A percentile compares a stretch with the other conserved stretches of the same genome.
Evolutionary conservation across 345 rosid genomes (phyloP).

Genomic region (Triadica sebifera): DNA sequence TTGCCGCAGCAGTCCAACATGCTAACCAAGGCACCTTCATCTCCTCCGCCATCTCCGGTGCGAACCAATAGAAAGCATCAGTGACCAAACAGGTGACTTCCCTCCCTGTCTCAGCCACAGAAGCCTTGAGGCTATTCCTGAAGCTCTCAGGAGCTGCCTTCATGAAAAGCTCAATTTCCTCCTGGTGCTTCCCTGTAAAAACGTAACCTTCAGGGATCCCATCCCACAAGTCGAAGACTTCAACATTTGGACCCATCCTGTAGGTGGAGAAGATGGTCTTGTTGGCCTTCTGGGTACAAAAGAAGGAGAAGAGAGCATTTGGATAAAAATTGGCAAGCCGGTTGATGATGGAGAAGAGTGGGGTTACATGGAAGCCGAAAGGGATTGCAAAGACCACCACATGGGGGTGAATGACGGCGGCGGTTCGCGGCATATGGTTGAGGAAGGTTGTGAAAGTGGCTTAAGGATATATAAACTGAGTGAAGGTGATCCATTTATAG

Average conservation of each 20-base stretch:
- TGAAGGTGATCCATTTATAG: too few relatives aligned
- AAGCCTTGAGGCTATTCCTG: constrained; percentile 28
- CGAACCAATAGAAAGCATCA: constrained; percentile 37
- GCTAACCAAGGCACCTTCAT: constrained; percentile 26
- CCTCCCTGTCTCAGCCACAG: constrained; percentile 33
- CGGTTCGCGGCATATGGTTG: too few relatives aligned
- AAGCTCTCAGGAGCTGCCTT: constrained; percentile 32
- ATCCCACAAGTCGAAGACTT: constrained; percentile 24
- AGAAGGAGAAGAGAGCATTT: constrained; percentile 40
- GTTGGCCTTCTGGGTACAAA: neutral
- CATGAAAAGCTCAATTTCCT: constrained; percentile 40
- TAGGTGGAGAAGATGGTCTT: neutral
- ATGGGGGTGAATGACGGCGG: constrained; percentile 7
- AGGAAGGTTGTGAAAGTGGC: too few relatives aligned
- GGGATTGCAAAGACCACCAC: constrained; percentile 49
- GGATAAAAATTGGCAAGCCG: constrained; percentile 35
- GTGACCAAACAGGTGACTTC: constrained; percentile 36
- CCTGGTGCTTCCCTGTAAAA: constrained; percentile 31
- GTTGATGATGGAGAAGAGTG: constrained; percentile 35
- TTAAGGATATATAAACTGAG: too few relatives aligned
- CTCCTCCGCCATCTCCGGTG: constrained; percentile 25
- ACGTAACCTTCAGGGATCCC: constrained; percentile 34
- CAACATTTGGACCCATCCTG: constrained; percentile 21
- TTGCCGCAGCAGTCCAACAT: constrained; percentile 19
- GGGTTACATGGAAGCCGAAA: constrained; percentile 35